Evolutionary conservation across 1,139 yeast genomes (phyloP).

Genomic region (Groenewaldozyma auringiensis): DNA sequence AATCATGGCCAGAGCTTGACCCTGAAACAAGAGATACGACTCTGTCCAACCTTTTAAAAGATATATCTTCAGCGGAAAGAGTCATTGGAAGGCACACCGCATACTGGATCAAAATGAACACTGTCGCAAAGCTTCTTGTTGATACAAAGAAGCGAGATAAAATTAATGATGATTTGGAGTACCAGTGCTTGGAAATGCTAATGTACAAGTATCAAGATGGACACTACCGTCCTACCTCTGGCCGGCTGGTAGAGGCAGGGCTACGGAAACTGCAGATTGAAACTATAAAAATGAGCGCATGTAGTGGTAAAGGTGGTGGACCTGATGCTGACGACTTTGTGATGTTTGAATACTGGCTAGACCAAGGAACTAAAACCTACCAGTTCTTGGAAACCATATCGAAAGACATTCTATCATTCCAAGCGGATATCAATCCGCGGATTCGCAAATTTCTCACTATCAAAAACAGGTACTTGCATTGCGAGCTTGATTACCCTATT

Average conservation of each 20-base stretch:
- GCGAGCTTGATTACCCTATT: background rate
- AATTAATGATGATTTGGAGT: background rate
- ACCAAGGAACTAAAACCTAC: background rate
- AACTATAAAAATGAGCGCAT: background rate
- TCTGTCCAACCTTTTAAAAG: background rate
- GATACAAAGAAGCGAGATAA: background rate
- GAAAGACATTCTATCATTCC: background rate
- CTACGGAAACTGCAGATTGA: background rate
- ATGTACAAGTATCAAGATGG: background rate
- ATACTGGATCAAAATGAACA: conserved; percentile 1
- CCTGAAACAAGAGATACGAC: background rate
- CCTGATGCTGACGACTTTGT: background rate
- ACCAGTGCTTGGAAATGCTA: background rate
- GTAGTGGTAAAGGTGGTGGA: too few relatives aligned
- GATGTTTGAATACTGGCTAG: conserved; percentile 2
- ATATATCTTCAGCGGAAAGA: background rate
- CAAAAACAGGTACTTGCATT: background rate
- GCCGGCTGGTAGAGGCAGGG: background rate
- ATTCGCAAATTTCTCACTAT: background rate
- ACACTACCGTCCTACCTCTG: background rate
- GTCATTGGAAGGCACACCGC: background rate
- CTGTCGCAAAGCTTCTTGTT: background rate
- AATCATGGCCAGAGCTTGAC: background rate
- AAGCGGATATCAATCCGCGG: background rate
- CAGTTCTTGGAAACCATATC: background rate